Evolutionary conservation across 805 yeast genomes (phyloP), one percentile per base, ranked within the genome.

Genomic region (Saccharomycopsis fodiens): DNA sequence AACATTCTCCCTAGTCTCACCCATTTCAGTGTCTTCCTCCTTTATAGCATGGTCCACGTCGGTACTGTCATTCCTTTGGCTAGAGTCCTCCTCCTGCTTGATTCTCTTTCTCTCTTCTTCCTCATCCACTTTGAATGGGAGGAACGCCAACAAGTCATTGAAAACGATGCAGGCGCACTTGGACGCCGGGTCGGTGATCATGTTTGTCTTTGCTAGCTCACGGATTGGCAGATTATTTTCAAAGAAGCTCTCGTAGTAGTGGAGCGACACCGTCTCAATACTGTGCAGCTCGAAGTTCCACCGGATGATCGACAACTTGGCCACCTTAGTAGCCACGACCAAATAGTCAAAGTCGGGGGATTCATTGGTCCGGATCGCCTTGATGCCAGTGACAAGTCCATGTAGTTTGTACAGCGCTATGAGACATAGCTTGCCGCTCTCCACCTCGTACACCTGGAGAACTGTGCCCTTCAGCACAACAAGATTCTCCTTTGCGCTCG

Each of bases 161-260:
- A 77, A 79, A 50, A 79, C 73, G 46, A 77, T 68, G 51, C 77
- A 70, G 3, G 77, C 71, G 56, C 81, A 75, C 5, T 74, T 63
- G 22, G 68, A 67, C 42, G 68, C 70, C 0, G 95, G 85, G 47
- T 85, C 95, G 0, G 76, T 66, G 20, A 77, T 63, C 47, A 84
- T 68, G 6, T 65, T 63, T 0, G 84, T 64, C 4, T 62, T 59
- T 1, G 59, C 52, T 37, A 64, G 55, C n/a, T 55, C 54, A 13
- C 57, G 42, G 5, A 53, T 57, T 5, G 57, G 55, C 1, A 79
- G 70, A 8, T 70, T 56, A 29, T 70, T 67, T 35, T 72, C 72
- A 42, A 87, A 67, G 21, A 76, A 76, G 37, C 77, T 74, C 55
- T 91, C 97, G 61, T 89, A 93, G 59, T 75, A 87, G 64, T 93